Base-by-base conservation (phyloP, 129 eudicot genomes). In the Flaveria bidentis region DNA sequence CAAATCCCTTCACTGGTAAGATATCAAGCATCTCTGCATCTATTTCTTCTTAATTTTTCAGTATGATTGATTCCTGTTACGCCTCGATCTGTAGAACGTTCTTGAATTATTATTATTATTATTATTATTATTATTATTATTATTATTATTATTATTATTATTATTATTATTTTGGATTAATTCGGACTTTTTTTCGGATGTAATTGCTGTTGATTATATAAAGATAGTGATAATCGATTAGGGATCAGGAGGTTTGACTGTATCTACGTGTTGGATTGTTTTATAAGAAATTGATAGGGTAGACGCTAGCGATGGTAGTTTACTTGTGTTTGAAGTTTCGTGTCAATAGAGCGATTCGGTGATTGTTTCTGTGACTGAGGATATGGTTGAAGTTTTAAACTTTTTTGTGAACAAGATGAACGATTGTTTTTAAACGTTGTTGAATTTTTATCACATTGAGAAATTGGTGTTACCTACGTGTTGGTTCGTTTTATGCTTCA, bases 71-170 rank as follows among this genome's bases (percentile, higher is more conserved):
- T 76, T 56, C 36, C 3, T 78, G 39, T 20, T 20, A 69, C 47
- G 17, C 16, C 57, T 79, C 74, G 83, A 79, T 79, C 74, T 63
- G 74, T 69, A 15, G 10, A 23, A 6, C 39, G 20, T 64, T 63
- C 25, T 1, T 51, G 28, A 47, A 26, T n/a, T 69, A 5, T 30
- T 28, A 28, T 28, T 28, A 3, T 33, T 56, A 25, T 25, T 25
- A 1, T 26, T 28, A 3, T 33, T 56, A 25, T 25, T 25, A 1
- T 26, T 26, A 1, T 26, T 26, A 20, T 20, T 20, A 20, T 20
- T 20, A 20, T 20, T 20, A 20, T 20, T 20, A 20, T 20, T 20
- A 20, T 20, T 20, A 20, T 20, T 20, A 20, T 20, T 20, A 20
- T 28, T 28, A 28, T 28, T 28, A 26, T 36, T 28, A 17, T 46